These are phyloP conservation scores for Fusarium sambucinum DNA, from an alignment of 2,329 filamentous ascomycete genomes.

Conservation along the genomic window DNA sequence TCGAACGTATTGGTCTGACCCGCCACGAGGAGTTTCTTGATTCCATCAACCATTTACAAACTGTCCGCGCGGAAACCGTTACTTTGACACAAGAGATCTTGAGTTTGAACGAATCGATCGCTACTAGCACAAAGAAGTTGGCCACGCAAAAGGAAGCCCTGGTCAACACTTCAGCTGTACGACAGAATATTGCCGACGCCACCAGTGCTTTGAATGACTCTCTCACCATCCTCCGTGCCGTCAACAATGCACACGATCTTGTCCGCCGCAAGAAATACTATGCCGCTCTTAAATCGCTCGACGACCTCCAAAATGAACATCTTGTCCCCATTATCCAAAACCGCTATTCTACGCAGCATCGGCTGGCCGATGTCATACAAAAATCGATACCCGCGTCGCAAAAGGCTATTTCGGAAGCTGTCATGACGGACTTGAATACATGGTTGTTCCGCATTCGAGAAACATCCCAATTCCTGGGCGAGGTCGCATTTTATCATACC, in stretches of 20 bases:
- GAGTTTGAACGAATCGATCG: conserved; percentile 92
- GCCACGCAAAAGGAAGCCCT: conserved; percentile 94
- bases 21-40: conserved; percentile 97
- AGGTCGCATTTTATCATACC: conserved; percentile 97
- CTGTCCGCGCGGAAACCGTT: conserved; percentile 90
- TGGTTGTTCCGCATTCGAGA: conserved; percentile 97
- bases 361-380: conserved; percentile 94
- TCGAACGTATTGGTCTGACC: conserved; percentile 92
- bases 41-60: conserved; percentile 93
- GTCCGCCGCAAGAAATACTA: conserved; percentile 96
- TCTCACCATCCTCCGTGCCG: conserved; percentile 88
- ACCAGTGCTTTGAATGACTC: conserved; percentile 90
- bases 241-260: conserved; percentile 94
- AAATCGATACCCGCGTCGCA: conserved; percentile 94
- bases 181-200: conserved; percentile 96
- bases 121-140: conserved; percentile 92
- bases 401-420: conserved; percentile 92
- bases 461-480: conserved; percentile 93
- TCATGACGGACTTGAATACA: conserved; percentile 96
- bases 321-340: conserved; percentile 77
- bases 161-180: conserved; percentile 90
- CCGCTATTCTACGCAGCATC: conserved; percentile 93
- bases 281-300: conserved; percentile 89
- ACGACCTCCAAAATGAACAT: conserved; percentile 96
- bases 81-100: conserved; percentile 90